Evolutionary conservation across 2,329 filamentous ascomycete genomes (phyloP), one percentile per base, ranked within the genome.

Genomic region (Conoideocrella luteorostrata): DNA sequence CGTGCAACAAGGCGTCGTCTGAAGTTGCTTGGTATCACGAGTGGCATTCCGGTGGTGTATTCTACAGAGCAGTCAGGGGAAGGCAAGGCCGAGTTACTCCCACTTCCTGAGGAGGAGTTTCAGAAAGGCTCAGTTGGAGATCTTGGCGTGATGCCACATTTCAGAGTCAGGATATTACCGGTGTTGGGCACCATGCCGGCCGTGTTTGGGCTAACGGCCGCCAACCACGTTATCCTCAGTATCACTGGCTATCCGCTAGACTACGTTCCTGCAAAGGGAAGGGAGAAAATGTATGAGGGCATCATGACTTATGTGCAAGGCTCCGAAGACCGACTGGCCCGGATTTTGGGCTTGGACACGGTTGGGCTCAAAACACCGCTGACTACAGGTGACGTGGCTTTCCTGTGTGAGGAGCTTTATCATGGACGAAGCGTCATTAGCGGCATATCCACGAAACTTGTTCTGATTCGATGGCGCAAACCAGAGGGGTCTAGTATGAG

Each of bases 121-220:
- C 66, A 79, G 38, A 95, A 93, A 65, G 93, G 93, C 15, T 74
- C 81, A 15, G 88, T 97, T 0, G 84, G 85, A 21, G 90, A 96
- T 52, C 74, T 97, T 0, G 86, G 89, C 34, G 87, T 94, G 0
- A 75, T 98, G 40, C 86, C 90, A 2, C 90, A 95, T 60, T 98
- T 98, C 63, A 78, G 93, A 20, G 88, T 95, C 9, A 78, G 93
- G n/a, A 98, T 98, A 45, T 67, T 98, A 7, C 93, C 93, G 0
- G 93, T 98, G 0, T 69, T 98, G 3, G 93, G 93, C 1, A 98
- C 93, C 0, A 96, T 98, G 90, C 93, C 93, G 0, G 91, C 93
- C 3, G 84, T 97, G 1, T 98, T 98, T 62, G 93, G 93, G 7
- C 86, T 96, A 44, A 86, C 85, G 0, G 80, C 87, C 7, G 93